These are phyloP conservation scores for Cladosporium sp. DNA, from an alignment of 2,329 filamentous ascomycete genomes.

Conservation along the genomic window DNA sequence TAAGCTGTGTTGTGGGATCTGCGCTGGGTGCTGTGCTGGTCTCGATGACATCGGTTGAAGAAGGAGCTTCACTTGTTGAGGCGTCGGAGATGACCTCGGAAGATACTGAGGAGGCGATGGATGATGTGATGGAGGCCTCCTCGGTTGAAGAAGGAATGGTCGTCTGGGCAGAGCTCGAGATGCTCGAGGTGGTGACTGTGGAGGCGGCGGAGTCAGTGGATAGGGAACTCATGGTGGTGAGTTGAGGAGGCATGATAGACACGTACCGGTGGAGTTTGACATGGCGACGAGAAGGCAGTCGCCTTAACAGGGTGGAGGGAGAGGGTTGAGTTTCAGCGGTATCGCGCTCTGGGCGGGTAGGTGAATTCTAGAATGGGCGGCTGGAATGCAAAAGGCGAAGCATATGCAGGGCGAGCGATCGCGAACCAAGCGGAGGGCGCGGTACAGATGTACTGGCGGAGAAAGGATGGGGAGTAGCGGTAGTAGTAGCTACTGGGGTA, in stretches of 20 bases:
- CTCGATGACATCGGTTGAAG: slow-evolving; percentile 14
- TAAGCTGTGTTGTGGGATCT: slow-evolving; percentile 19
- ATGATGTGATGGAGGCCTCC: slow-evolving; percentile 8
- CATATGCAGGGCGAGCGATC: slow-evolving; percentile 2
- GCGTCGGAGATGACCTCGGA: slow-evolving; percentile 9
- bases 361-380: slow-evolving; percentile 5
- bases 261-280: slow-evolving; percentile 18
- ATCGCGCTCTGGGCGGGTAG: slow-evolving; percentile 3
- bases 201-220: slow-evolving; percentile 1
- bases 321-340: background rate
- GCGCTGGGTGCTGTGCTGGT: slow-evolving; percentile 19
- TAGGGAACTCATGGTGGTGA: slow-evolving; percentile 3
- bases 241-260: slow-evolving; percentile 1
- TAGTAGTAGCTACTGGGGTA: no score
- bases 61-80: slow-evolving; percentile 13
- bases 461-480: no score
- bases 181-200: slow-evolving; percentile 11
- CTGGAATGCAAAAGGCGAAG: slow-evolving; percentile 11
- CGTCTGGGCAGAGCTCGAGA: slow-evolving; percentile 9
- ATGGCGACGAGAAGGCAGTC: slow-evolving; percentile 13
- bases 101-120: slow-evolving; percentile 19
- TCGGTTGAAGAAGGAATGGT: background rate
- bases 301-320: background rate
- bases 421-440: background rate
- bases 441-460: background rate